Base-by-base conservation (phyloP, 345 rosid genomes). In the Erucastrum elatum region DNA sequence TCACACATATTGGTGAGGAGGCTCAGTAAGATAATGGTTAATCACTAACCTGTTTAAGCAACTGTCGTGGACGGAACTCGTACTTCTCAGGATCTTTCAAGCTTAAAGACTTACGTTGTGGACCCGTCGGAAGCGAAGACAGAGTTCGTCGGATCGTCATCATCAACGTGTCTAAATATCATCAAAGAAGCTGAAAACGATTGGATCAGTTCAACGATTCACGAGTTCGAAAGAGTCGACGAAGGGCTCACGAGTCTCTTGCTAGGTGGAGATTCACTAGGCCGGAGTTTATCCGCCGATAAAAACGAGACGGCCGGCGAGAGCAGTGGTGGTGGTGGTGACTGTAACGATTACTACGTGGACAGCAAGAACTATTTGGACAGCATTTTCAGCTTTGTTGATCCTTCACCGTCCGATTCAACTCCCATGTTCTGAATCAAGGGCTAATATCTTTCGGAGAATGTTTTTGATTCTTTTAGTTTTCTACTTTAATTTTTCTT, bases 21-120 rank as follows among this genome's bases (percentile, higher is more conserved):
- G 33, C 51, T 2, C 41, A 61, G 67, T 44, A n/a, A 41, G n/a
- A n/a, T n/a, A n/a, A n/a, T n/a, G n/a, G n/a, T n/a, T n/a, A n/a
- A n/a, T 51, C 62, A 49, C 87, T 44, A 67, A 94, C 99, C 98
- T 93, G 98, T 82, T 93, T 87, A 41, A 95, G 99, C 83, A 95
- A 87, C 82, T 91, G 89, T 84, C 86, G 89, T 58, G 99, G 99
- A 44, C 94, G 98, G 74, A 95, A 95, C 76, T 95, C 98, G 60
- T 95, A 95, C 85, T 93, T 95, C 68, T 93, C 98, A 5, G 99
- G 99, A 80, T 95, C 98, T 81, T 87, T 95, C 83, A 95, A 86
- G 82, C 78, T 87, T 3, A 95, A 87, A 37, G 99, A 95, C 82
- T 88, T 95, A 73, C 97, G 89, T 65, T 95, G 98, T 63, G 99